Evolutionary conservation across 441 rosid genomes (phyloP), one percentile per base, ranked within the genome.

Genomic region (Breynia disticha): DNA sequence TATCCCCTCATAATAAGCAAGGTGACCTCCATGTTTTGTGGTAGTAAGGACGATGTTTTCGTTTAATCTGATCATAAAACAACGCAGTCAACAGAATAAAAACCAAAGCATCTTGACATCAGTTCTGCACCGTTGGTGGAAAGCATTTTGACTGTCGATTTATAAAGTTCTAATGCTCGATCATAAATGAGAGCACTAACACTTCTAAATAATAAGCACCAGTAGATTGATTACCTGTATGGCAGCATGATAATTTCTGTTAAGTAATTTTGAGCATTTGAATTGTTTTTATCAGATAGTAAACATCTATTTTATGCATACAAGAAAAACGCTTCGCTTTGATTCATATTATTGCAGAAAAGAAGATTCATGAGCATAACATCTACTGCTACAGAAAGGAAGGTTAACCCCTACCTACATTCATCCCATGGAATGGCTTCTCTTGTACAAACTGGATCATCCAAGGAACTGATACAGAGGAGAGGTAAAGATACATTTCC

Each of bases 371-470:
- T 28, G 1, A 28, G 35, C 35, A 28, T 9, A 28, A 28, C 8
- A 4, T 4, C 8, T 4, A 28, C 7, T 2, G 1, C 8, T 28
- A 28, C 35, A 28, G 7, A 28, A 28, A 28, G 35, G 35, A 46
- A 58, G 22, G 53, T 38, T 19, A 52, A 8, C 61, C 20, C 76
- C 35, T 61, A 83, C 97, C 95, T 75, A 69, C 97, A 89, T 73
- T 89, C 97, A 71, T 89, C 97, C 90, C 82, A 83, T 17, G 97
- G 97, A 70, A 86, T 86, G 68, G 93, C 90, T 84, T 89, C 97
- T 55, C 76, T 76, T 2, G 97, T 80, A 55, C 79, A 77, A 56
- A 74, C 72, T 7, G 83, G 83, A 61, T 79, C 83, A 55, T 79
- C 80, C 59, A 76, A 48, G 15, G 80, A 69, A 51, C 70, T 79